Evolutionary conservation across 2,329 filamentous ascomycete genomes (phyloP).

Genomic region (Aspergillus texensis): DNA sequence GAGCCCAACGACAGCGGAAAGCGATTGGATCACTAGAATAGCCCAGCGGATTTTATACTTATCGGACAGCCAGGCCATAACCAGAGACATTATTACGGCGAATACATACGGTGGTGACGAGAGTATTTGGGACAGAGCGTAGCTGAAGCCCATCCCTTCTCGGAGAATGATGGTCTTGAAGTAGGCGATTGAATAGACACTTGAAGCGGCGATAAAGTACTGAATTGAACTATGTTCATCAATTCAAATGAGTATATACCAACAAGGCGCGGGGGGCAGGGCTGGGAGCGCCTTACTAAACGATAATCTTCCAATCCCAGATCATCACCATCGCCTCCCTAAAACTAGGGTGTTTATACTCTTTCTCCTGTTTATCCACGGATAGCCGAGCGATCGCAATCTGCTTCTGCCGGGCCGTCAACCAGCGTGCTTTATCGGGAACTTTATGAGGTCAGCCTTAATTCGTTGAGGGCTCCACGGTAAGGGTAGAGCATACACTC

Average conservation of each 20-base stretch:
- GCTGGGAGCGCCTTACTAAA: background rate
- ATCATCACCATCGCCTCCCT: background rate
- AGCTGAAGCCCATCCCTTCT: constrained; percentile 39
- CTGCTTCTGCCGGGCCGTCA: background rate
- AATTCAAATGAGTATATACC: background rate
- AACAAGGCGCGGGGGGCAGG: background rate
- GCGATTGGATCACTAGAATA: background rate
- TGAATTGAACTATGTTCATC: background rate
- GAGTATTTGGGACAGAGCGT: constrained; percentile 34
- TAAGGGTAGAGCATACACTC: background rate
- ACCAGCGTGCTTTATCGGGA: background rate
- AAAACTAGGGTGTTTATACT: background rate
- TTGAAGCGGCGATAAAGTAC: background rate
- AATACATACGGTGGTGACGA: constrained; percentile 38
- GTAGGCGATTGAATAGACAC: constrained; percentile 37
- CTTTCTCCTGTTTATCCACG: background rate
- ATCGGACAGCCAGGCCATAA: constrained; percentile 23
- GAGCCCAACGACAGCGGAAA: background rate
- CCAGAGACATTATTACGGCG: constrained; percentile 38
- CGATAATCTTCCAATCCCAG: background rate
- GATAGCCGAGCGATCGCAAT: background rate
- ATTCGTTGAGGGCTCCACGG: too few species aligned
- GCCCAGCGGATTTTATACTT: constrained; percentile 14
- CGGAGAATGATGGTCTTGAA: constrained; percentile 44
- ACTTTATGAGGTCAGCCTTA: background rate